Base-by-base conservation (phyloP, 768 basidiomycete genomes). In the Tephrocybe sp. region DNA sequence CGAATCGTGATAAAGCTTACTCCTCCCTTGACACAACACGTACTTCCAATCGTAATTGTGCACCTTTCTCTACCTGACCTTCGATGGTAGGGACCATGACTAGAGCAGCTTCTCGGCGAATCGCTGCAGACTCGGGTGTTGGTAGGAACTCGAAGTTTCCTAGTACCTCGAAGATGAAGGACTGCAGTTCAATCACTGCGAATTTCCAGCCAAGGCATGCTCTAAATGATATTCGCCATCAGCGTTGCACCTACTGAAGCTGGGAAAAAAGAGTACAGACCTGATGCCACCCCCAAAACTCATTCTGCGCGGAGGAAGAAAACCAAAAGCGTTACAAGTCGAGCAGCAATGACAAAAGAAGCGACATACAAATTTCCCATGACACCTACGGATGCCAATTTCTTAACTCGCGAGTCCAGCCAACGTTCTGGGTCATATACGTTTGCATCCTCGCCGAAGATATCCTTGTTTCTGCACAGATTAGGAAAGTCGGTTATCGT, bases 111-210 rank as follows among this genome's bases (percentile, higher is more conserved):
- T 76, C 74, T 16, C 72, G 62, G 34, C 74, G 57, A 31, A 77
- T 58, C 28, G 55, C 65, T 40, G 56, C 52, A 1, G 68, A 63
- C 51, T 72, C 64, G 12, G 68, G 64, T 1, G 71, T 71, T 25
- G 64, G 68, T 54, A 71, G 48, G 51, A 84, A 78, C 54, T 83
- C 76, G 54, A 84, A 82, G 53, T 76, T 70, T 21, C 70, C 62
- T 30, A 84, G 47, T 16, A 82, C 65, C 56, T 83, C 80, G 21
- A 78, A 71, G 13, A 84, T 57, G 62, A 86, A 82, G 0, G 76
- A 69, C 52, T 85, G 83, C 16, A 84, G 58, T 60, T 86, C 82
- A 24, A 74, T 58, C 0, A 82, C 56, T 5, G 70, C 70, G 44
- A 72, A 69, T 43, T 64, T 67, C 69, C 70, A 73, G 19, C 69